These are phyloP conservation scores for Pyrenophora seminiperda DNA, from an alignment of 2,329 filamentous ascomycete genomes.

Conservation along the genomic window DNA sequence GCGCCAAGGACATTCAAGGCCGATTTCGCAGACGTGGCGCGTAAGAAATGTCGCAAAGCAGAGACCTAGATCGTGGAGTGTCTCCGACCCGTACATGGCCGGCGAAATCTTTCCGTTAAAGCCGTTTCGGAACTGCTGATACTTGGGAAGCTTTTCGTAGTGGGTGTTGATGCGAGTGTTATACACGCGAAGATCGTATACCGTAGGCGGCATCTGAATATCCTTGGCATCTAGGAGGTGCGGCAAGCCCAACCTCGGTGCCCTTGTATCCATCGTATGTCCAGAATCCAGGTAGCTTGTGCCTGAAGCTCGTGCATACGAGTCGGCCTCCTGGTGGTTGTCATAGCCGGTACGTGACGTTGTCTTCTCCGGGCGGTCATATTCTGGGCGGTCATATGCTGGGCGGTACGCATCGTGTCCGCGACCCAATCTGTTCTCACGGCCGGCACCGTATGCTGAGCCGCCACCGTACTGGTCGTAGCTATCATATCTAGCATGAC, in stretches of 20 bases:
- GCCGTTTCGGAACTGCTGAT: conserved; percentile 3
- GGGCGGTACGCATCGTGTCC: too few species aligned
- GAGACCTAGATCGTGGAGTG: conserved; percentile 13
- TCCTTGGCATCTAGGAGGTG: neutral
- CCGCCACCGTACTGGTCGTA: too few species aligned
- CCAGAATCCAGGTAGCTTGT: neutral
- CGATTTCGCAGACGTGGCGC: conserved; percentile 12
- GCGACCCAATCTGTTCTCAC: too few species aligned
- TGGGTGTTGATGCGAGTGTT: neutral
- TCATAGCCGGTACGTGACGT: too few species aligned
- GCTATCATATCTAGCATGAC: too few species aligned
- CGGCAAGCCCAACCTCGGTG: neutral
- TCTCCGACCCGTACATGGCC: conserved; percentile 6
- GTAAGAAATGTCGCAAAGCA: conserved; percentile 20
- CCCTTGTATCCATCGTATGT: neutral
- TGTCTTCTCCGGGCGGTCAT: too few species aligned
- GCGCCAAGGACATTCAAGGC: conserved; percentile 17
- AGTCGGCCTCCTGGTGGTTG: too few species aligned
- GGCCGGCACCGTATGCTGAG: too few species aligned
- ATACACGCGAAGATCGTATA: conserved; percentile 14
- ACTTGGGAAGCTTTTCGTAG: neutral
- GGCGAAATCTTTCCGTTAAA: conserved; percentile 13
- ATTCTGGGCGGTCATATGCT: too few species aligned
- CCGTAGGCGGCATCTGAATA: neutral
- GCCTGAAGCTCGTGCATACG: too few species aligned